These are phyloP conservation scores for Umbelopsis sp. DNA, from an alignment of 192 early-diverging fungal genomes.

Conservation along the genomic window DNA sequence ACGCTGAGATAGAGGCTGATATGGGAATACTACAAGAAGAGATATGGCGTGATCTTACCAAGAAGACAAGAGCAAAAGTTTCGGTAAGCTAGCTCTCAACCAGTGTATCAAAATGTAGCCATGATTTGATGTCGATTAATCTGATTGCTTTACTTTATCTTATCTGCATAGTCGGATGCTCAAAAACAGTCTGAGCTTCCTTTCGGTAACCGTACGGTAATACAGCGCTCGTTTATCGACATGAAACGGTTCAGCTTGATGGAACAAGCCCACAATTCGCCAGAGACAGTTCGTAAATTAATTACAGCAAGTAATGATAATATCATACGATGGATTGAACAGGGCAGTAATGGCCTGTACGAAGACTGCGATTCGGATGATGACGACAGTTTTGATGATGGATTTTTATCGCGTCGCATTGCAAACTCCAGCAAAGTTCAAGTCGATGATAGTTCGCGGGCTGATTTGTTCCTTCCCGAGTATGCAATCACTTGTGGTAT, in stretches of 20 bases:
- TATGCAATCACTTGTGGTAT: conserved; percentile 46
- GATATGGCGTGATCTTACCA: conserved; percentile 58
- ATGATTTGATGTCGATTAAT: background rate
- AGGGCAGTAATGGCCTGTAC: conserved; percentile 22
- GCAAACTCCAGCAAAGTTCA: conserved; percentile 22
- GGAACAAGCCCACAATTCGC: conserved; percentile 42
- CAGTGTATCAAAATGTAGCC: no score
- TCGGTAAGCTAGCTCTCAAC: conserved; percentile 33
- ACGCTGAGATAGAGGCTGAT: conserved; percentile 56
- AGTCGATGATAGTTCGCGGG: conserved; percentile 21
- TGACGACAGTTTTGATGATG: conserved; percentile 33
- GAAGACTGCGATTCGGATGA: conserved; percentile 43
- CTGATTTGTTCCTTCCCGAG: conserved; percentile 56
- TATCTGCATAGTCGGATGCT: conserved; percentile 22
- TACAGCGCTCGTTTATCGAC: conserved; percentile 55
- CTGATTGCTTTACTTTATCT: background rate
- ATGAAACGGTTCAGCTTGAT: conserved; percentile 59
- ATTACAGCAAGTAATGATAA: conserved; percentile 23
- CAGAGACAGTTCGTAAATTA: conserved; percentile 22
- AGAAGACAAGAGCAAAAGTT: conserved; percentile 49
- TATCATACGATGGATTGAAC: conserved; percentile 25
- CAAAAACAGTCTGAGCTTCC: conserved; percentile 47
- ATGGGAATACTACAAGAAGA: conserved; percentile 55
- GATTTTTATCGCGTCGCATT: conserved; percentile 33
- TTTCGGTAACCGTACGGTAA: conserved; percentile 59